Evolutionary conservation across 768 basidiomycete genomes (phyloP), one percentile per base, ranked within the genome.

Genomic region (Brasilioporus rufonigricans): DNA sequence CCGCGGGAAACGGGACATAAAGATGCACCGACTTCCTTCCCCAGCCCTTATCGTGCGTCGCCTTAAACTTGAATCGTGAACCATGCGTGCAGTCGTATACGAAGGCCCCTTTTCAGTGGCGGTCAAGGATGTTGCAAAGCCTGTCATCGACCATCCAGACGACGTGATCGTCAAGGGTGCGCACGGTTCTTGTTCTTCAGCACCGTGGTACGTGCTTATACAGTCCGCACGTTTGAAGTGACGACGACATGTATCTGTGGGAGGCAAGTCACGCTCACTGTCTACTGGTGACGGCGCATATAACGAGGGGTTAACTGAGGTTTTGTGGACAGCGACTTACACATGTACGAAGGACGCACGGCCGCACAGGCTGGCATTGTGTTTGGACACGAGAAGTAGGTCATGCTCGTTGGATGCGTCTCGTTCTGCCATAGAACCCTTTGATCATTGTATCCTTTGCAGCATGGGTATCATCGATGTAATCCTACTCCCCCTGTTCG

Each of bases 161-260:
- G 43, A 49, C 29, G 14, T 57, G 18, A 45, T 48, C 19, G n/a
- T 57, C 47, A 56, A 31, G 43, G 44, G 57, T 41, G 14, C 33
- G n/a, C 26, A 33, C 31, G 6, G 19, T 33, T 21, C 3, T 24
- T 23, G 23, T 18, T 2, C 35, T 5, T 13, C 24, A 21, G 9
- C 7, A 16, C 31, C 23, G 4, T 38, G 10, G 12, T 19, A 47
- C 40, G 18, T 19, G 13, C n/a, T 47, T 16, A 53, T 32, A 16
- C 35, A 11, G 7, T 13, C 36, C 27, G 12, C 33, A 26, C 29
- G n/a, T 44, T 29, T 18, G 3, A 9, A 53, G 55, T 53, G 21
- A 56, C 51, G 24, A 53, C 55, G n/a, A 47, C 51, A 43, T 48
- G 45, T 21, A 48, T 56, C 39, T 56, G 51, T 14, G 52, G 52